These are phyloP conservation scores for Trypanosoma cruzi DNA, from an alignment of 208 protist species.

Conservation along the genomic window DNA sequence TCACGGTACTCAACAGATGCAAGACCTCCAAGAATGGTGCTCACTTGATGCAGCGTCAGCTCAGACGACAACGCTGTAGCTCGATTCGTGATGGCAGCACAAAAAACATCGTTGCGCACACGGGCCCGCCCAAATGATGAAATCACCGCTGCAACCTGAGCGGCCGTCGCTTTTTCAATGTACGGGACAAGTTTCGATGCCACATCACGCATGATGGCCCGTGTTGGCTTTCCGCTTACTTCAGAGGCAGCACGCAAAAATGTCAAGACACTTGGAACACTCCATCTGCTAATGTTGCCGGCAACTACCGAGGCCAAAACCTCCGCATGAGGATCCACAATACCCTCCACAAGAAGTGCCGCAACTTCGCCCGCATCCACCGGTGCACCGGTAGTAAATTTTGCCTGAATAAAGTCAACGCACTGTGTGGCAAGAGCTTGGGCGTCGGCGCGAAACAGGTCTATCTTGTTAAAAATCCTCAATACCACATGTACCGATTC, in stretches of 20 bases:
- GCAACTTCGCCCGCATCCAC: constrained; percentile 31
- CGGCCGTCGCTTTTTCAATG: constrained; percentile 53
- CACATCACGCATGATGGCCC: constrained; percentile 55
- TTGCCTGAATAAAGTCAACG: constrained; percentile 26
- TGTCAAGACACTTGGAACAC: constrained; percentile 35
- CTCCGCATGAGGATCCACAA: constrained; percentile 39
- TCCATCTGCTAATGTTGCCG: constrained; percentile 35
- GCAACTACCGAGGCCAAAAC: constrained; percentile 28
- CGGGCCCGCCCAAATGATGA: constrained; percentile 56
- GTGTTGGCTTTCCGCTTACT: constrained; percentile 27
- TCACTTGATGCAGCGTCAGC: constrained; percentile 45
- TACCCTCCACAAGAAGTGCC: constrained; percentile 32
- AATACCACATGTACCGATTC: constrained; percentile 25
- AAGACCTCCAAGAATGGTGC: constrained; percentile 52
- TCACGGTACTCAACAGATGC: constrained; percentile 65
- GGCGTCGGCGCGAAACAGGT: constrained; percentile 22
- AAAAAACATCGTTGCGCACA: constrained; percentile 79
- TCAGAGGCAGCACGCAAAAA: constrained; percentile 31
- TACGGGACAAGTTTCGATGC: constrained; percentile 45
- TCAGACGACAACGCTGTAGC: constrained; percentile 34
- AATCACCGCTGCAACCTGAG: constrained; percentile 64
- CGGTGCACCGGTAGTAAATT: constrained; percentile 8
- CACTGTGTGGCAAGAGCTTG: constrained; percentile 20
- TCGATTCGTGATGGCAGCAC: constrained; percentile 47
- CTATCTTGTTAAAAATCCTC: constrained; percentile 20